These are phyloP conservation scores for Boletus edulis DNA, from an alignment of 768 basidiomycete species.

Conservation along the genomic window DNA sequence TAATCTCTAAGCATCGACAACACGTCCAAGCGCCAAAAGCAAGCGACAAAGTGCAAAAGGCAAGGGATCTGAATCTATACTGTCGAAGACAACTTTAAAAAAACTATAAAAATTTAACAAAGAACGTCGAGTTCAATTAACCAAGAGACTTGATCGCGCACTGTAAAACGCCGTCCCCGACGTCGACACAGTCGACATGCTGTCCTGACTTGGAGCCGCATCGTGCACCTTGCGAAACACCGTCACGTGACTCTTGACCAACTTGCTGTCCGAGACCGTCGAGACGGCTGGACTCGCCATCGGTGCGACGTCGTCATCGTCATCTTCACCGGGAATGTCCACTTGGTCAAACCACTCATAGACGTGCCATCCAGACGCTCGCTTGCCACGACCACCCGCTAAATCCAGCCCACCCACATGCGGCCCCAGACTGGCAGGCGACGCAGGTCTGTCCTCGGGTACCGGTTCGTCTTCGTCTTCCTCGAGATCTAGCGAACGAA, in stretches of 20 bases:
- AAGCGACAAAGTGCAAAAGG: no score
- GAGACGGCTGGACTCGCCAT: neutral
- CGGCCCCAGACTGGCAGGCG: slow-evolving; percentile 26
- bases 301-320: neutral
- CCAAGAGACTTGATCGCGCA: slow-evolving; percentile 28
- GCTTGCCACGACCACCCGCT: slow-evolving; percentile 29
- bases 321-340: neutral
- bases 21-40: no score
- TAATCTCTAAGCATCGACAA: no score
- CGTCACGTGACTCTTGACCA: slow-evolving; percentile 10
- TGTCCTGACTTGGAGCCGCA: slow-evolving; percentile 22
- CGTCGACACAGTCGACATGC: slow-evolving; percentile 22
- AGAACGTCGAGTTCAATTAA: neutral
- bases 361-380: slow-evolving; percentile 32
- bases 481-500: slow-evolving; percentile 8
- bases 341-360: slow-evolving; percentile 32
- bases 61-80: no score
- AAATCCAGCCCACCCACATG: slow-evolving; percentile 30
- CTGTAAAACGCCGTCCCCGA: slow-evolving; percentile 29
- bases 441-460: slow-evolving; percentile 8
- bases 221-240: slow-evolving; percentile 11
- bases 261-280: neutral
- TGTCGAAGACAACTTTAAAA: no score
- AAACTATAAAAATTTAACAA: no score
- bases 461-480: neutral